Base-by-base conservation (phyloP, 2,329 filamentous ascomycete genomes). In the Camillea tinctor region DNA sequence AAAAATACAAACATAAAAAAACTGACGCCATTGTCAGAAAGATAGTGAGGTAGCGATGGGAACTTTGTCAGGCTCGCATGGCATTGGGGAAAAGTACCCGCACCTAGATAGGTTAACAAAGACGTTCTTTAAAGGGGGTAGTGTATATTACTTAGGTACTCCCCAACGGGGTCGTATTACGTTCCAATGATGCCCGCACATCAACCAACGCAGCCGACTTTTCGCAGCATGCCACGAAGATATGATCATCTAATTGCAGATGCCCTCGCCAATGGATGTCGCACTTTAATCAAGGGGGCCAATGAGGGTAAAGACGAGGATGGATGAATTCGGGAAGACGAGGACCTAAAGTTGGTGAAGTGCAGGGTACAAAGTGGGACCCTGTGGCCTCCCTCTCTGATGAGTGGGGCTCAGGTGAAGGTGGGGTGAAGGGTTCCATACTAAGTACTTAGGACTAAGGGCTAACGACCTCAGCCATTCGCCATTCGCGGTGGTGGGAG, bases 181-280 rank as follows among this genome's bases (percentile, higher is more conserved):
- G 13, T 44, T 15, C 36, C 13, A 20, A 21, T 13, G 49, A 8
- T 6, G 11, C 21, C 21, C 21, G 49, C 49, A 50, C 19, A 15
- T 23, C 49, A n/a, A 50, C 49, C 49, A 21, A 4, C 21, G 26
- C 21, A 23, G 49, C 5, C 52, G 36, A 22, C 52, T 60, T 53
- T 56, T 30, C 49, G 17, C 11, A 60, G 49, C 62, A 57, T 64
- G 64, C 62, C 64, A 66, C 64, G 62, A 63, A 36, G 40, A 51
- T 50, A 19, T 50, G 62, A 63, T 64, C 59, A 40, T 50, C 58
- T 52, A n/a, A 56, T 52, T 63, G 57, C 56, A 60, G 55, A 40
- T 4, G 30, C 50, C 26, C 52, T 24, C n/a, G 22, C 61, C 63
- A 65, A 65, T 61, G 20, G 56, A 54, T 55, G 26, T n/a, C 51